Evolutionary conservation across 176 grass and related monocot genomes (phyloP), one percentile per base, ranked within the genome.

Genomic region (Stipa capillata): DNA sequence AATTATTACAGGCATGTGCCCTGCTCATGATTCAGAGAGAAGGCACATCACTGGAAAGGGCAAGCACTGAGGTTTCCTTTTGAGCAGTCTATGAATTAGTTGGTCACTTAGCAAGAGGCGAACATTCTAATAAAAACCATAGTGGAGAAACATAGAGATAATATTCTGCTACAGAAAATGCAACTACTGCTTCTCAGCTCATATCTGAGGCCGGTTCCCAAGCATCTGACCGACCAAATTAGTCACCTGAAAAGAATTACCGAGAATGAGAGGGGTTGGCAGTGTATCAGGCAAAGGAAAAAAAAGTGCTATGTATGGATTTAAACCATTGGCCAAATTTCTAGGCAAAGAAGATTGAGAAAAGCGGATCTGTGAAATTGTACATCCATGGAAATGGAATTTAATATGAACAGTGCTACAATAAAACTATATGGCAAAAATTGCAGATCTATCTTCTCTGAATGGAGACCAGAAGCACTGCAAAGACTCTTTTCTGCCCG

Each of bases 141-240:
- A 64, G 65, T 31, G 59, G 31, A 57, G 52, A 86, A 86, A 76
- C 56, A 83, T 24, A 23, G 56, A 3, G 7, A 66, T 25, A 82
- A 78, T 66, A 42, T 65, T 79, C 47, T 65, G 15, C 59, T 85
- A 66, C 47, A 67, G 39, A 78, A 83, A 69, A 80, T 76, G 60
- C 45, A 66, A 71, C 15, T 44, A 63, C 29, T 45, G 52, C 32
- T 75, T 66, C 31, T 65, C 25, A 60, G 4, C n/a, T 94, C 82
- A 97, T 67, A 92, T 88, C 17, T 90, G 82, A 74, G 91, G 82
- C 41, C 85, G 79, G 53, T 90, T 92, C 42, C 91, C 85, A 6
- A 97, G 94, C 66, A 94, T 66, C 49, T 87, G 91, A 29, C 91
- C 89, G 0, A 97, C 89, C 73, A 97, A 79, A 88, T 92, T 92